Evolutionary conservation across 2,329 filamentous ascomycete genomes (phyloP), one percentile per base, ranked within the genome.

Genomic region (Exophiala viscosa): DNA sequence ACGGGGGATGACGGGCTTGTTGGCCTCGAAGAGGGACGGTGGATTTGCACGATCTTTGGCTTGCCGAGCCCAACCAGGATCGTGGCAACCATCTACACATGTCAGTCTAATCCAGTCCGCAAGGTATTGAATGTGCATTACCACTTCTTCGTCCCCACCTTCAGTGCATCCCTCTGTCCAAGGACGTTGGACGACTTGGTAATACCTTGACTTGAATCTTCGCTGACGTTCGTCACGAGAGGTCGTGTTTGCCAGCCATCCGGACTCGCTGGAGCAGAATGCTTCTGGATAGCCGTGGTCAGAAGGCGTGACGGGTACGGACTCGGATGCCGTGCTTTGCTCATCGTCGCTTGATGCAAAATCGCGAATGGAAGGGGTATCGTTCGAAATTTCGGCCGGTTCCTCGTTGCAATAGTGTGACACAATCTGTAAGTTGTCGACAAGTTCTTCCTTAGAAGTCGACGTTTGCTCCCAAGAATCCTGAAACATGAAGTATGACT

Each of bases 41-140:
- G 58, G n/a, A 62, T 62, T 35, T 60, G 54, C 13, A 62, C 49
- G 13, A 62, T 44, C 46, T 49, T 60, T n/a, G 60, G 54, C 39
- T 62, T 62, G 13, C 58, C 57, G 23, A 56, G 57, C 13, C 58
- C 58, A 20, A 54, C 53, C 14, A 61, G 47, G 4, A 62, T 45
- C 0, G 52, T 59, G 7, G 58, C 58, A n/a, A 59, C 49, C 58
- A 59, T 57, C 60, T 60, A 32, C 17, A 34, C 17, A 18, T 28
- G 36, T 56, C 38, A 50, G 39, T 34, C n/a, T 5, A 7, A 13
- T 17, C 11, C 18, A 11, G n/a, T n/a, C n/a, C 17, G n/a, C 23
- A 23, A 23, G 10, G 8, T 15, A 20, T 13, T 33, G 23, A 20
- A 46, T 38, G 39, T 32, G 52, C 40, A 28, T 38, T 41, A 60